Conservation (phyloP, 2,329 filamentous ascomycete species). For the Aspergillus phoenicis region DNA sequence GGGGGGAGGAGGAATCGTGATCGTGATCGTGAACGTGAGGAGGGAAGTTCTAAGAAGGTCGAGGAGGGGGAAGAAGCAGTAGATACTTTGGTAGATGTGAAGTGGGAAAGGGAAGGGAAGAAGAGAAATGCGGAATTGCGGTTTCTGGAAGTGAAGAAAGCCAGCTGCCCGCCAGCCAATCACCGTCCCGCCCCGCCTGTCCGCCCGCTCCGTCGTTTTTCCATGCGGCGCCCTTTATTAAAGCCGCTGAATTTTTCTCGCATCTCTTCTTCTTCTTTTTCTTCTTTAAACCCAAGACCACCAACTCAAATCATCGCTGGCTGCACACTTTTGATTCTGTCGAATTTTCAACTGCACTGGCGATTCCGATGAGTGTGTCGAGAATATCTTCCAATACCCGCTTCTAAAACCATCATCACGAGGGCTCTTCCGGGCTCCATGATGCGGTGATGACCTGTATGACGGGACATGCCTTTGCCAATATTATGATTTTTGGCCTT, state of each 20-base stretch:
- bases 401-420: conserved; percentile 83
- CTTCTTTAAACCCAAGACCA: conserved; percentile 62
- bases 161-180: conserved; percentile 30
- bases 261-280: conserved; percentile 28
- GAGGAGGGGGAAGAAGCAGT: conserved; percentile 2
- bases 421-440: conserved; percentile 50
- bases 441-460: conserved; percentile 52
- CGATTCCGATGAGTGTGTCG: conserved; percentile 72
- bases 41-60: conserved; percentile 1
- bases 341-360: conserved; percentile 59
- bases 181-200: conserved; percentile 25
- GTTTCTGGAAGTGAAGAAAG: conserved; percentile 7
- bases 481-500: background rate
- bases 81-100: background rate
- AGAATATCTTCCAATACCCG: conserved; percentile 62
- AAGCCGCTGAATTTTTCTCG: conserved; percentile 16
- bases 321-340: conserved; percentile 43
- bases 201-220: conserved; percentile 37
- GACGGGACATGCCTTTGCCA: conserved; percentile 41
- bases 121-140: conserved; percentile 7
- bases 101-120: conserved; percentile 2
- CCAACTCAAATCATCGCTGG: conserved; percentile 75
- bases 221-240: conserved; percentile 26
- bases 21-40: conserved; percentile 26
- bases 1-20: conserved; percentile 26